A percentile compares a stretch with the other conserved stretches of the same genome.
These are phyloP conservation scores for Lachancea dasiensis DNA, from an alignment of 805 yeast species.

Conservation along the genomic window DNA sequence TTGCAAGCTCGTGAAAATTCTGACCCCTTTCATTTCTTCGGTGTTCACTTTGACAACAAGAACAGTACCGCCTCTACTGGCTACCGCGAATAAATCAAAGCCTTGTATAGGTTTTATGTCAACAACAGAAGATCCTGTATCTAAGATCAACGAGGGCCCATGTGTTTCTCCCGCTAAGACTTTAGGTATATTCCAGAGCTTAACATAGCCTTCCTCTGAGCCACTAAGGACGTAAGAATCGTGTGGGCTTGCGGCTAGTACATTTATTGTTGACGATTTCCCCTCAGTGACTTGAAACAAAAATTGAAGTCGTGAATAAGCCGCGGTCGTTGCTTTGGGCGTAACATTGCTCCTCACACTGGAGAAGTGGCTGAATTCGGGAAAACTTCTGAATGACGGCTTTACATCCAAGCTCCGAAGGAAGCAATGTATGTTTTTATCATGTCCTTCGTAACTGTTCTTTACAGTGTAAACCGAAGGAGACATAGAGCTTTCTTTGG, in stretches of 20 bases:
- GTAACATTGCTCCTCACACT: constrained; percentile 6
- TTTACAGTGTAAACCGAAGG: constrained; percentile 28
- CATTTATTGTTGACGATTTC: constrained; percentile 44
- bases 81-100: constrained; percentile 53
- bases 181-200: constrained; percentile 70
- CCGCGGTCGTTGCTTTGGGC: constrained; percentile 20
- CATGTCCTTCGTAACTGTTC: constrained; percentile 63
- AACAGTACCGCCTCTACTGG: constrained; percentile 35
- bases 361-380: constrained; percentile 53
- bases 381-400: constrained; percentile 52
- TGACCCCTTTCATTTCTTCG: constrained; percentile 14
- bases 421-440: constrained; percentile 55
- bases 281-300: constrained; percentile 57
- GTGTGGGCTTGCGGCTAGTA: constrained; percentile 55
- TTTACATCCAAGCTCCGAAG: constrained; percentile 48
- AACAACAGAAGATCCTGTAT: constrained; percentile 45
- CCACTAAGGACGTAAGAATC: constrained; percentile 68
- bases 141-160: constrained; percentile 41
- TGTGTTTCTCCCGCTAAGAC: constrained; percentile 57
- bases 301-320: constrained; percentile 1
- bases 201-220: constrained; percentile 65
- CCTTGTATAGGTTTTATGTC: constrained; percentile 46
- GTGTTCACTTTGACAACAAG: constrained; percentile 36
- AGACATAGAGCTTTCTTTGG: background rate
- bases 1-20: constrained; percentile 16